Evolutionary conservation across 257 asterid species (phyloP), one percentile per base, ranked within the genome.

Genomic region (Plantago major): DNA sequence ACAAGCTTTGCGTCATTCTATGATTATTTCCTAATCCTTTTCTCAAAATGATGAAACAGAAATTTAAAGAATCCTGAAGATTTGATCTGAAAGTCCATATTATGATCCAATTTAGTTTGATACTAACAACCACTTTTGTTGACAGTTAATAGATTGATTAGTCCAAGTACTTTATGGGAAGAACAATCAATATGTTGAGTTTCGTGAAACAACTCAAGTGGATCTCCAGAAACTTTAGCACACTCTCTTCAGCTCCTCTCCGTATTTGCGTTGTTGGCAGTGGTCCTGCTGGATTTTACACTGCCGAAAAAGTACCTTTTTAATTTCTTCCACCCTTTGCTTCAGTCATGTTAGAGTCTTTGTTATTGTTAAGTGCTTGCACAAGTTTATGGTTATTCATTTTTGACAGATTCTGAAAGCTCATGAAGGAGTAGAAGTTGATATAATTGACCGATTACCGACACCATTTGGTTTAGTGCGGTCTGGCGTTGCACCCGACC

Each of bases 401-500:
- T 50, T 67, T 19, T 42, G 67, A 18, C 71, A 89, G 95, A 68
- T 89, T 72, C 57, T 93, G 84, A 93, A 89, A 79, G 84, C 81
- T 44, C 90, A 85, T 55, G 82, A 76, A 66, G 73, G 69, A 43
- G 88, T 84, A 10, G 87, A 87, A 85, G 94, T 93, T 71, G 91
- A 93, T 78, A 73, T 92, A 61, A 76, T 93, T 46, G 99, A 93
- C 68, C 87, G 97, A 43, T 82, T 89, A 67, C 96, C 99, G 0
- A 89, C 94, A 22, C 99, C 99, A 6, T 89, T 77, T 79, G 99
- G 99, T 44, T 80, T 93, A 60, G 97, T 93, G 48, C 92, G 97
- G 26, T 84, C 96, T 1, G 99, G 97, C n/a, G 97, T 87, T 22
- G 97, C 97, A 50, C 99, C 99, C 66, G 99, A 93, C 73, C 99